Percentiles rank a stretch among this genome's conserved stretches.
Conservation (phyloP, 2,329 filamentous ascomycete species). For the Paecilomyces formosus region DNA sequence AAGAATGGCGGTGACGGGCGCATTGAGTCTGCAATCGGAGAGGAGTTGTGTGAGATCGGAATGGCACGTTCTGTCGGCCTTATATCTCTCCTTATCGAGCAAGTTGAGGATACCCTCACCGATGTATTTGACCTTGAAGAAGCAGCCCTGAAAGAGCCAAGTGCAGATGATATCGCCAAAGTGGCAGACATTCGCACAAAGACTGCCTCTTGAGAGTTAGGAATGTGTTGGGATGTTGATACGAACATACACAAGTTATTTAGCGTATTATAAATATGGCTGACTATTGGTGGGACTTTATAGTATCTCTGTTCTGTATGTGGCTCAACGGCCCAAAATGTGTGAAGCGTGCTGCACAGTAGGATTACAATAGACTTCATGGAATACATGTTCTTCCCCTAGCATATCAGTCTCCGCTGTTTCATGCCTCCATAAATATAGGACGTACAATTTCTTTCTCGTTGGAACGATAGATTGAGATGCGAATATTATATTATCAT, state of each 20-base stretch:
- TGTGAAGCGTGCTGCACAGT: neutral
- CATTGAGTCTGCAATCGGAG: conserved; percentile 26
- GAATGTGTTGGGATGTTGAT: neutral
- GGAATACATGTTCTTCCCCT: neutral
- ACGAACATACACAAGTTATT: neutral
- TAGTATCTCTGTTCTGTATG: neutral
- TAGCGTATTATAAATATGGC: neutral
- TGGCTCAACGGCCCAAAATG: neutral
- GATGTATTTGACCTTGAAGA: conserved; percentile 22
- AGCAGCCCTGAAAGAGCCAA: conserved; percentile 18
- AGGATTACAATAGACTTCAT: neutral
- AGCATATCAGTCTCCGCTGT: too few species aligned
- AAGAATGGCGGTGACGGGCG: conserved; percentile 29
- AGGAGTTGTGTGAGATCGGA: conserved; percentile 25
- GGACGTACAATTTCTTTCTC: too few species aligned
- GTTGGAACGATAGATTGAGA: neutral
- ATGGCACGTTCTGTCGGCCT: conserved; percentile 28
- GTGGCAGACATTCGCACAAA: conserved; percentile 20
- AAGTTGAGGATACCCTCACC: conserved; percentile 24
- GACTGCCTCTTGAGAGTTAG: conserved; percentile 5
- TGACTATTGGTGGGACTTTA: neutral
- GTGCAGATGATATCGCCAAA: conserved; percentile 19
- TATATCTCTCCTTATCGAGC: conserved; percentile 23
- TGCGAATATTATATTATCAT: neutral
- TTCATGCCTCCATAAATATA: too few species aligned